Evolutionary conservation across 306 rosid genomes (phyloP).

Genomic region (Malus sieversii): DNA sequence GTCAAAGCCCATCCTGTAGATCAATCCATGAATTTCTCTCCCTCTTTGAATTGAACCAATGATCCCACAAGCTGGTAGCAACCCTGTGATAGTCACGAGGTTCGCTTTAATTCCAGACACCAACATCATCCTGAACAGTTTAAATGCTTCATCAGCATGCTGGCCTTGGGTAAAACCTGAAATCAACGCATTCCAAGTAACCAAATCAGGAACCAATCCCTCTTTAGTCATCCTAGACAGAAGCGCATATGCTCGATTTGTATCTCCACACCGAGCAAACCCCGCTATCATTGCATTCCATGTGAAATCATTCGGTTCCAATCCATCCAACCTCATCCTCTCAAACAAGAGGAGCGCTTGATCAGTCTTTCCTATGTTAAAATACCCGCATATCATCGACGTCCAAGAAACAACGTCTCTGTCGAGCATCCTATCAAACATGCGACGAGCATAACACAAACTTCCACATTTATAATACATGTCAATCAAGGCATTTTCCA

Average conservation of each 20-base stretch:
- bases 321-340: slow-evolving; percentile 55
- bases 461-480: slow-evolving; percentile 58
- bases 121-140: slow-evolving; percentile 39
- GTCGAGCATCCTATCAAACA: slow-evolving; percentile 44
- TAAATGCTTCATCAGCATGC: slow-evolving; percentile 27
- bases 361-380: slow-evolving; percentile 30
- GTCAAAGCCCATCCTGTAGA: slow-evolving; percentile 41
- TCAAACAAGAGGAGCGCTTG: slow-evolving; percentile 38
- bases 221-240: slow-evolving; percentile 39
- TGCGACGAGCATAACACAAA: slow-evolving; percentile 22
- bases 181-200: slow-evolving; percentile 60
- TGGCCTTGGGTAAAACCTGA: slow-evolving; percentile 44
- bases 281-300: slow-evolving; percentile 55
- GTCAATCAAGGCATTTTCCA: slow-evolving; percentile 48
- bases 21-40: slow-evolving; percentile 53
- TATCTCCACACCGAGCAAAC: slow-evolving; percentile 46
- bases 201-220: slow-evolving; percentile 47
- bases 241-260: slow-evolving; percentile 19
- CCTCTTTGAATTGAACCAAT: slow-evolving; percentile 36
- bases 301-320: slow-evolving; percentile 59
- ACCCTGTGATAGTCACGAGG: slow-evolving; percentile 41
- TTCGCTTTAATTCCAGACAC: slow-evolving; percentile 38
- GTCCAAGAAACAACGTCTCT: slow-evolving; percentile 73
- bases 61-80: slow-evolving; percentile 56
- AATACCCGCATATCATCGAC: slow-evolving; percentile 48